Base-by-base conservation (phyloP, 495 filamentous ascomycete species). In the Penicillium soppii region DNA sequence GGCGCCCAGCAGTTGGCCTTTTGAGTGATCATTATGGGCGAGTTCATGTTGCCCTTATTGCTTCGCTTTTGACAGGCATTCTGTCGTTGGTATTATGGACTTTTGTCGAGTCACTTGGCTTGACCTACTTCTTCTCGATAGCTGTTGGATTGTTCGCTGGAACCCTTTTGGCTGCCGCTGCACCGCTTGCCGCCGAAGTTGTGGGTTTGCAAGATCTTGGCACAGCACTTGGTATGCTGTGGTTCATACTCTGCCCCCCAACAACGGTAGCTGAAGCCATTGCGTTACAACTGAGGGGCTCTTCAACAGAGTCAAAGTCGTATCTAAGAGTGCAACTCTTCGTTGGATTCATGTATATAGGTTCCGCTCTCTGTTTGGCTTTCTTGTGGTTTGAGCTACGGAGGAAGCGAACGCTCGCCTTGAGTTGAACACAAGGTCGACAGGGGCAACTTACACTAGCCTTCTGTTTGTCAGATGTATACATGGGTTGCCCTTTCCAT, bases 21-120 rank as follows among this genome's bases (percentile, higher is more conserved):
- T 75, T 81, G 20, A 86, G 84, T 48, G 89, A 92, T 61, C 57
- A 55, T 19, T 69, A 80, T 43, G 87, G 88, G 0, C 72, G 85
- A 22, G 66, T 90, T 37, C 83, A 89, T 50, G 72, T 85, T 27
- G 80, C 87, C 9, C 73, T 72, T 3, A 43, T 77, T 0, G 77
- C 83, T 43, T 87, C 84, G 0, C 61, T 86, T 15, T 53, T 83
- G 7, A 79, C 78, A 10, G 83, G 80, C 3, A 22, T 89, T 6
- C 68, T 80, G 8, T 76, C 77, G 30, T 78, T 91, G 43, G 79
- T 82, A 15, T 66, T 91, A 4, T 92, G 88, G 88, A 79, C 82
- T 26, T 82, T 81, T 9, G 82, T 84, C 1, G 75, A 74, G 37
- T 73, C 64, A 32, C 81, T 77, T 37, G 80, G 80, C 1, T 73